Conservation (phyloP, 78 protist species). For the Planoprotostelium fungivorum region DNA sequence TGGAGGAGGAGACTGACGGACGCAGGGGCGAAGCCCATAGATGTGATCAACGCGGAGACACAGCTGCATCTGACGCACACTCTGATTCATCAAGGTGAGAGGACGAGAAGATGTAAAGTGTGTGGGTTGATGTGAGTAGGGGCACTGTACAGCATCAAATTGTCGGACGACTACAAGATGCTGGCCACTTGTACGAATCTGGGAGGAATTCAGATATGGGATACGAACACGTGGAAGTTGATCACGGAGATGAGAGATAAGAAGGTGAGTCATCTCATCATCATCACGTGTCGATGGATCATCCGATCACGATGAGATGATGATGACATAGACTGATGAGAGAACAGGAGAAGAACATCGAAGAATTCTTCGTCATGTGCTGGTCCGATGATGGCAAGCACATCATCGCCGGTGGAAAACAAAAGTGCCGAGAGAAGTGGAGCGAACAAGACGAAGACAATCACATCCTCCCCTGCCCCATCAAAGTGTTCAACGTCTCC, state of each 20-base stretch:
- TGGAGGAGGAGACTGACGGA: no score
- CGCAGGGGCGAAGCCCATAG: not conserved
- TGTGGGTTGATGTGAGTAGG: no score
- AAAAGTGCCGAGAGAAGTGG: not conserved
- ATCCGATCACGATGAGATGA: no score
- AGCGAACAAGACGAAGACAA: not conserved
- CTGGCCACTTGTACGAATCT: not conserved
- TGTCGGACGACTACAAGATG: not conserved
- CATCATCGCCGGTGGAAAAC: not conserved
- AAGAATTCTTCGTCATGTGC: not conserved
- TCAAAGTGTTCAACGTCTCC: not conserved
- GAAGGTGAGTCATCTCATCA: no score
- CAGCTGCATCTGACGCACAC: not conserved
- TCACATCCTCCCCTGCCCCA: not conserved
- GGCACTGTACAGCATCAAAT: not conserved
- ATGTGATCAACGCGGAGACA: not conserved
- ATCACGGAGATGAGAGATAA: not conserved
- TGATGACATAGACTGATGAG: no score
- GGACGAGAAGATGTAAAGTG: no score
- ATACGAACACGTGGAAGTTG: not conserved
- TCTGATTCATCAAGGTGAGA: not conserved
- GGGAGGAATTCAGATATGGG: not conserved
- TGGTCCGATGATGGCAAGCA: not conserved
- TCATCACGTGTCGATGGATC: no score
- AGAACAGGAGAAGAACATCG: constrained; percentile 1